These are phyloP conservation scores for Metschnikowia noctiluminum DNA, from an alignment of 805 yeast species.

Conservation along the genomic window DNA sequence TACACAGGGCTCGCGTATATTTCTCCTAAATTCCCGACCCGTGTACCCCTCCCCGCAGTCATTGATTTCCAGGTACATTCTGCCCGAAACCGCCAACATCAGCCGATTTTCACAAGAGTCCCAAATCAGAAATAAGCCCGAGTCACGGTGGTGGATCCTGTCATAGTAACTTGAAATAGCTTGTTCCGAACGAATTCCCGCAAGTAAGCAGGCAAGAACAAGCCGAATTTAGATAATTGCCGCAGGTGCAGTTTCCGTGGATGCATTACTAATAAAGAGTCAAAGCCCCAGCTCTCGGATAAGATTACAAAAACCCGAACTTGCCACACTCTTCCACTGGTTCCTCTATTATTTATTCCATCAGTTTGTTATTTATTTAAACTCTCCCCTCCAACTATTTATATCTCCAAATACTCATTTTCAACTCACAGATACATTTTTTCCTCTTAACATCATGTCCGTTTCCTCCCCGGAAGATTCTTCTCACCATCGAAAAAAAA, in stretches of 20 bases:
- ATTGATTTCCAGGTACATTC: background rate
- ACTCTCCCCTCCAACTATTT: background rate
- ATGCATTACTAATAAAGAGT: conserved; percentile 1
- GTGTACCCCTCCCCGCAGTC: background rate
- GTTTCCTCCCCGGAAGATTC: conserved; percentile 10
- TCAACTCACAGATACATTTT: background rate
- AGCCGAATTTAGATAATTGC: background rate
- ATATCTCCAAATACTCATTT: background rate
- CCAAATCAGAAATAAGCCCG: background rate
- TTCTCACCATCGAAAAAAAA: conserved; percentile 38
- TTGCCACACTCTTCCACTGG: background rate
- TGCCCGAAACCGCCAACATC: background rate
- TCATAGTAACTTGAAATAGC: background rate
- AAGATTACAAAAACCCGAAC: background rate
- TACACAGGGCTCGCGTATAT: background rate
- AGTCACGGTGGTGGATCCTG: background rate
- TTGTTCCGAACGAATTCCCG: background rate
- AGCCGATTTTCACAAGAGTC: background rate
- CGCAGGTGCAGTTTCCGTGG: background rate
- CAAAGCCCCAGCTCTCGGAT: background rate
- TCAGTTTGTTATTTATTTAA: too few relatives aligned
- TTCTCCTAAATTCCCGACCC: background rate
- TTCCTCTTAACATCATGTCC: conserved; percentile 1
- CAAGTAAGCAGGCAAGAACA: background rate
- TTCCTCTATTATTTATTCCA: too few relatives aligned